Evolutionary conservation across 441 rosid genomes (phyloP).

Genomic region (Gossypium davidsonii): DNA sequence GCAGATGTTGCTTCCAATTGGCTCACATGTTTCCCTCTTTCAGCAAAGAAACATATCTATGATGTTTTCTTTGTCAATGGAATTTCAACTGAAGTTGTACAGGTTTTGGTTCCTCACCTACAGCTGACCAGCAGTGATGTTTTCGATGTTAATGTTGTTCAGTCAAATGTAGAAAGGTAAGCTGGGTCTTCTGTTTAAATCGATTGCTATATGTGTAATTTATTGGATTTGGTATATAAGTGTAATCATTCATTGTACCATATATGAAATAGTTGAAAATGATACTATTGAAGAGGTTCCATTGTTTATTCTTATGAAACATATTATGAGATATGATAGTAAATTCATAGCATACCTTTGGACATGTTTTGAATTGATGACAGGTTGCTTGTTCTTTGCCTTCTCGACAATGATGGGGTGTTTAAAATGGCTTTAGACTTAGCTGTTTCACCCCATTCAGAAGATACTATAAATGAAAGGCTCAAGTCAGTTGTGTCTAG

Average conservation of each 20-base stretch:
- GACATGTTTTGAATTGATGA: conserved; percentile 11
- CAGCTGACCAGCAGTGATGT: conserved; percentile 31
- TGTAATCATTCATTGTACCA: not conserved
- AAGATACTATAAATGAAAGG: conserved; percentile 25
- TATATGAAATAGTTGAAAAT: not conserved
- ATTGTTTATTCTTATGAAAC: conserved; percentile 4
- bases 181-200: not conserved
- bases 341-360: not conserved
- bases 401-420: conserved; percentile 72
- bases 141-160: conserved; percentile 43
- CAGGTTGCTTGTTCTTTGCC: conserved; percentile 72
- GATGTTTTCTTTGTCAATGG: conserved; percentile 78
- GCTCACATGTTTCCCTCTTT: conserved; percentile 81
- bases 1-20: conserved; percentile 89
- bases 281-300: not conserved
- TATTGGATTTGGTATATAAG: not conserved
- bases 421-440: conserved; percentile 53
- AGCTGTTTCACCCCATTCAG: conserved; percentile 23
- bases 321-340: not conserved
- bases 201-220: not conserved
- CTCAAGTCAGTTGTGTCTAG: conserved; percentile 41
- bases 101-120: conserved; percentile 66
- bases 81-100: conserved; percentile 63
- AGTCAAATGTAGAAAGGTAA: conserved; percentile 73
- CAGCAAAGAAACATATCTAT: conserved; percentile 63